Evolutionary conservation across 1,284 basidiomycete genomes (phyloP), one percentile per base, ranked within the genome.

Genomic region (Cystobasidium slooffiae): DNA sequence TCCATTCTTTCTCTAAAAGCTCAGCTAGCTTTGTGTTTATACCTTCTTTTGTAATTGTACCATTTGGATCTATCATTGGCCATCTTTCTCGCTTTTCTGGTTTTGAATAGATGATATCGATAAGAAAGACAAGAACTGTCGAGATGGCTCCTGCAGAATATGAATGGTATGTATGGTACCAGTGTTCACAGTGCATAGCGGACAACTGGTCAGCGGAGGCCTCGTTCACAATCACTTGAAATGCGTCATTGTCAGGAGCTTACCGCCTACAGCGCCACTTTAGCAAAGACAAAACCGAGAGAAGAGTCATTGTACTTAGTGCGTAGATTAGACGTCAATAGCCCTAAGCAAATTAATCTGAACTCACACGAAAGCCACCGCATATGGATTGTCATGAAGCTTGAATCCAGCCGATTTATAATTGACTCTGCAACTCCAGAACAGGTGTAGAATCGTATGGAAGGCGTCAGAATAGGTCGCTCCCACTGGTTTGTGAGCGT

Each of bases 111-210:
- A 66, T 43, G 37, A 66, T 41, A 37, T 66, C 64, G 64, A 66
- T 66, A 49, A 66, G 24, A 22, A 66, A 66, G 31, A 66, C 39
- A 31, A 66, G 44, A 22, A 66, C n/a, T 16, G 64, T 66, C 24
- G 64, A 66, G 6, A 66, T 66, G n/a, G 64, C 64, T 16, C 61
- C 61, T 63, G 43, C n/a, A 37, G 1, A 24, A 20, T 22, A 20
- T 43, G 41, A 44, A 20, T n/a, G 22, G 1, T 44, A 7, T 10
- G 6, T 6, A 18, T 44, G 12, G 18, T 14, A 20, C 14, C 39
- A 3, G 44, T 22, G 41, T 8, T 20, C 5, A 12, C 14, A 31
- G 41, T 31, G 6, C 16, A n/a, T 43, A 12, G 59, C 10, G 39
- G 22, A 43, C 16, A 39, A n/a, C 41, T 43, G 44, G 59, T 43